Percentiles rank a stretch among this genome's conserved stretches.
Evolutionary conservation across 2,329 filamentous ascomycete species (phyloP).

Genomic region (Cercospora zeae-maydis): DNA sequence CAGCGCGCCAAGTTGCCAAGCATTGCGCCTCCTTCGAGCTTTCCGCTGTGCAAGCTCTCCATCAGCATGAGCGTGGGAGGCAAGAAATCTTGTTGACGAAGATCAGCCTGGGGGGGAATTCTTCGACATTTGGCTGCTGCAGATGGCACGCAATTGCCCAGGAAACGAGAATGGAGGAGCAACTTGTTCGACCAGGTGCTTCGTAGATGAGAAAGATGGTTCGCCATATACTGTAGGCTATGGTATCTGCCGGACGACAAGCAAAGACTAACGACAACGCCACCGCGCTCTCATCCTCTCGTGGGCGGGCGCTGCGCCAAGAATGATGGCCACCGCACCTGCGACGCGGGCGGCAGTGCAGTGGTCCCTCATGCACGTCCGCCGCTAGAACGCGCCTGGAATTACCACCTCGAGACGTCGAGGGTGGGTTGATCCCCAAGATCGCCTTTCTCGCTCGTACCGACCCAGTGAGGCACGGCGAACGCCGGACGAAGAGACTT

Average conservation of each 20-base stretch:
- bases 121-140: not conserved
- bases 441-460: not conserved
- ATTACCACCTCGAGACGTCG: constrained; percentile 1
- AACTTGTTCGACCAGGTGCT: not conserved
- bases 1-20: not conserved
- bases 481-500: not conserved
- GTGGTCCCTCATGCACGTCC: not conserved
- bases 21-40: not conserved
- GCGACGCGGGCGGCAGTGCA: not conserved
- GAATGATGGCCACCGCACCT: not conserved
- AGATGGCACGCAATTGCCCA: not conserved
- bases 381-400: constrained; percentile 12
- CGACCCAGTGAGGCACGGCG: constrained; percentile 1
- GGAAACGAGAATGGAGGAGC: not conserved
- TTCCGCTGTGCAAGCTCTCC: not conserved
- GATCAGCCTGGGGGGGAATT: not conserved
- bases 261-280: not conserved
- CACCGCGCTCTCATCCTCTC: not conserved
- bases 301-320: not conserved
- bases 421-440: not conserved
- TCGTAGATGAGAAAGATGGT: no score
- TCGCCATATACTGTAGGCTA: not conserved
- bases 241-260: not conserved
- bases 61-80: not conserved
- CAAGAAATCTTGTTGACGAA: not conserved